These are phyloP conservation scores for Omphalotus olearius DNA, from an alignment of 1,284 basidiomycete genomes.

Conservation along the genomic window DNA sequence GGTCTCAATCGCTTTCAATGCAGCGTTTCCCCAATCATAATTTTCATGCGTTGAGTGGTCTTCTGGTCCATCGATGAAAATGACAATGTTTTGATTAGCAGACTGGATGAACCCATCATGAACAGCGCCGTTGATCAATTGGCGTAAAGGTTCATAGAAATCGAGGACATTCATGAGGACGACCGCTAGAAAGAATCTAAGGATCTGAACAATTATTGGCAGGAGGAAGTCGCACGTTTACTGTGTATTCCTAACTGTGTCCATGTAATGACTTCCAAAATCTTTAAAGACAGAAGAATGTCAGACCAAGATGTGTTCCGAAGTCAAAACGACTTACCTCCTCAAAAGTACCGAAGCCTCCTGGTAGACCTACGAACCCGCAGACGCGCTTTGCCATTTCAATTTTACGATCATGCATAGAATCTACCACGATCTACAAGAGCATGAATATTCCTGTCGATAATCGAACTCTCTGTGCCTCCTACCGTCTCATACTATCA, in stretches of 20 bases:
- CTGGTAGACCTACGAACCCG: constrained; percentile 85
- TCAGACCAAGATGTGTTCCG: not conserved
- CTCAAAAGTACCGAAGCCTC: constrained; percentile 91
- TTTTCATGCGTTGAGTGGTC: constrained; percentile 48
- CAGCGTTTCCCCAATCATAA: constrained; percentile 77
- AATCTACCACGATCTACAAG: constrained; percentile 64
- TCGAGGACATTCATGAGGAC: constrained; percentile 78
- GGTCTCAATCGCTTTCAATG: constrained; percentile 57
- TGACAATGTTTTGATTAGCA: constrained; percentile 54
- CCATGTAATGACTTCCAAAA: constrained; percentile 91
- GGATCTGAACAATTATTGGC: not conserved
- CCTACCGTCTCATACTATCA: constrained; percentile 40
- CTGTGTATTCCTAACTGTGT: constrained; percentile 85
- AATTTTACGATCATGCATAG: constrained; percentile 91
- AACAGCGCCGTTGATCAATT: constrained; percentile 65
- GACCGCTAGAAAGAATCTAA: constrained; percentile 47
- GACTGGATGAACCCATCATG: constrained; percentile 73
- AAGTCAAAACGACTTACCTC: constrained; percentile 48
- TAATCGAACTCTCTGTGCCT: constrained; percentile 28
- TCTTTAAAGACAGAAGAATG: constrained; percentile 32
- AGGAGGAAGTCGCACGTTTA: constrained; percentile 54
- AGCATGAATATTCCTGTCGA: not conserved
- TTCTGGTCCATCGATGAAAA: constrained; percentile 71
- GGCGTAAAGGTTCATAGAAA: constrained; percentile 78
- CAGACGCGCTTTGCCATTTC: constrained; percentile 79